These are phyloP conservation scores for Geum urbanum DNA, from an alignment of 306 rosid genomes.

Conservation along the genomic window DNA sequence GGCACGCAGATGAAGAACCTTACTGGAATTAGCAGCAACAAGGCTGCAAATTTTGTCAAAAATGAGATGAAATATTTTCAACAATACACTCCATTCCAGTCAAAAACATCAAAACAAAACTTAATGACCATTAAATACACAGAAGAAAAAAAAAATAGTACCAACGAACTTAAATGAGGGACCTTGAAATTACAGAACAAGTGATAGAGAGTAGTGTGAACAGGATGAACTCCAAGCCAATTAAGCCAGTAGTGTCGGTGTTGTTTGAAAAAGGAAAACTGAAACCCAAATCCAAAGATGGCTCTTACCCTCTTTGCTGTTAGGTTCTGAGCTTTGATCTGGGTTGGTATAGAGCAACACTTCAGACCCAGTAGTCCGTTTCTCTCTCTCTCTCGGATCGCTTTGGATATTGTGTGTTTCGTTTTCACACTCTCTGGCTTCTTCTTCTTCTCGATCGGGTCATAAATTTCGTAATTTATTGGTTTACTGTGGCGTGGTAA, in stretches of 20 bases:
- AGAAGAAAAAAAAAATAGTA: not conserved
- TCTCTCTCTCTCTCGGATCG: slow-evolving; percentile 1
- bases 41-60: not conserved
- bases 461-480: slow-evolving; percentile 50
- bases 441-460: slow-evolving; percentile 1
- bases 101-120: slow-evolving; percentile 3
- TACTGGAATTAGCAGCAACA: not conserved
- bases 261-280: not conserved
- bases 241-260: slow-evolving; percentile 22
- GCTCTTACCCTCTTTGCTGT: slow-evolving; percentile 8
- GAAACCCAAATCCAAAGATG: not conserved
- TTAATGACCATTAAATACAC: slow-evolving; percentile 5
- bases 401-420: slow-evolving; percentile 5
- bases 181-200: slow-evolving; percentile 2
- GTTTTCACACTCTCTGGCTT: not conserved
- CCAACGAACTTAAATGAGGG: slow-evolving; percentile 5
- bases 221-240: not conserved
- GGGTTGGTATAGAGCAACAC: not conserved
- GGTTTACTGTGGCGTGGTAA: slow-evolving; percentile 47
- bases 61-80: slow-evolving; percentile 6
- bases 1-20: not conserved
- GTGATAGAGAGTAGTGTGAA: slow-evolving; percentile 6
- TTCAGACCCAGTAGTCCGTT: not conserved
- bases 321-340: slow-evolving; percentile 6
- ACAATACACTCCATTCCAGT: not conserved